phyloP scores from a whole-genome alignment of 2,329 filamentous ascomycete genomes.

The Talaromyces piceae region DNA sequence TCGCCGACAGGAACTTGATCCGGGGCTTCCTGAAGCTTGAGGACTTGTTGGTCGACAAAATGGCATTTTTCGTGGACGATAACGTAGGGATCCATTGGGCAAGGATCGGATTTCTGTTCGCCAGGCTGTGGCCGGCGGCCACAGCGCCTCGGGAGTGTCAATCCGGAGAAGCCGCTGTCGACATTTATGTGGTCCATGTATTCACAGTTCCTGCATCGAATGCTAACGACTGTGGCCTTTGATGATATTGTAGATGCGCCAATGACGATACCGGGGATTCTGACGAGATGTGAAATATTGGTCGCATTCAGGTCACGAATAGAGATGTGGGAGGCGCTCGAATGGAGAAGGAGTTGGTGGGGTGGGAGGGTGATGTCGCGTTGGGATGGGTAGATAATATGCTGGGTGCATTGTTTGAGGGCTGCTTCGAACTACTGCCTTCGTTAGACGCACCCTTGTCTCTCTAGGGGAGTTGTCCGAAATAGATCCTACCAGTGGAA shows the following conservation, averaged over 20 bases:
- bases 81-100: conserved; percentile 91
- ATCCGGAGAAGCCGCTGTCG: conserved; percentile 76
- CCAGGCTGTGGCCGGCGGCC: conserved; percentile 51
- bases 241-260: conserved; percentile 94
- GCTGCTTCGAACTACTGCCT: conserved; percentile 93
- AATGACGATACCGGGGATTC: conserved; percentile 95
- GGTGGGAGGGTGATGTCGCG: conserved; percentile 66
- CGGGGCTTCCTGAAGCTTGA: conserved; percentile 95
- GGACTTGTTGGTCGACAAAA: conserved; percentile 96
- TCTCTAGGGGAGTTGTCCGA: too few species aligned
- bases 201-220: conserved; percentile 83
- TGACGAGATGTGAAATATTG: conserved; percentile 87
- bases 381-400: conserved; percentile 79
- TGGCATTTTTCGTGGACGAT: conserved; percentile 88
- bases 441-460: too few species aligned
- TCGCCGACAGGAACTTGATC: conserved; percentile 97
- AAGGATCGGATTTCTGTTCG: conserved; percentile 64
- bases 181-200: conserved; percentile 64
- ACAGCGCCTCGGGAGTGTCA: conserved; percentile 76
- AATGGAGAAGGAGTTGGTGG: conserved; percentile 92
- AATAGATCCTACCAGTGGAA: conserved; percentile 66
- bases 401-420: conserved; percentile 81
- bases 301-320: conserved; percentile 91
- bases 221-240: conserved; percentile 78
- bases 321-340: conserved; percentile 79